Base-by-base conservation (phyloP, 768 basidiomycete genomes). In the Collybia sp. region DNA sequence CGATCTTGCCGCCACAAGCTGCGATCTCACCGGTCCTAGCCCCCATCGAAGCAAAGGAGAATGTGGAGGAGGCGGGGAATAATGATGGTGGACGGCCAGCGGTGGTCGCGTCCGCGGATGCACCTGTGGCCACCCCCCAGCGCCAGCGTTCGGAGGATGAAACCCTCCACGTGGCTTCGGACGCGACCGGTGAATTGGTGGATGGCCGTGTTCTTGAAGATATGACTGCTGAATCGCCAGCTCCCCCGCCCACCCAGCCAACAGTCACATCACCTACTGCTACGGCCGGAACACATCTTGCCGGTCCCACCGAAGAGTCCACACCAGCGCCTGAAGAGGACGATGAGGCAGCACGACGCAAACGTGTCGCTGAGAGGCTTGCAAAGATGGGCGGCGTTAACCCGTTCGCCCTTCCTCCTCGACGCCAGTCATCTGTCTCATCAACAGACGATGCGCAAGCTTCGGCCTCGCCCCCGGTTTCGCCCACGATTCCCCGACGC, bases 311-410 rank as follows among this genome's bases (percentile, higher is more conserved):
- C 6, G 35, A 37, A n/a, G 35, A 37, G 6, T 37, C 35, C 35
- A 37, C 35, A 10, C 35, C 4, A 6, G 35, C 3, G 35, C 10
- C 35, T n/a, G 35, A 37, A 18, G 78, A 73, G 40, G 75, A 77
- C 36, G 79, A 77, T 13, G 80, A 81, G 50, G 76, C 67, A 49
- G 65, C 72, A 2, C 74, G 79, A 31, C 72, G 74, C 35, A 73
- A 71, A 49, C 78, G 77, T 42, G 75, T 87, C 16, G 77, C 83
- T 17, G 83, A 80, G 75, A 77, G 52, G 65, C 74, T 66, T 70
- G 79, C 81, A 6, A 77, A 79, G 62, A 80, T 80, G 68, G 86
- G 84, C 12, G 86, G 77, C n/a, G 66, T 84, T 53, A 84, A 81
- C 53, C 76, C 81, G 1, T 66, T 80, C 36, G 64, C 62, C 0